Base-by-base conservation (phyloP, 2,329 filamentous ascomycete genomes). In the Fusarium pseudoanthophilum region DNA sequence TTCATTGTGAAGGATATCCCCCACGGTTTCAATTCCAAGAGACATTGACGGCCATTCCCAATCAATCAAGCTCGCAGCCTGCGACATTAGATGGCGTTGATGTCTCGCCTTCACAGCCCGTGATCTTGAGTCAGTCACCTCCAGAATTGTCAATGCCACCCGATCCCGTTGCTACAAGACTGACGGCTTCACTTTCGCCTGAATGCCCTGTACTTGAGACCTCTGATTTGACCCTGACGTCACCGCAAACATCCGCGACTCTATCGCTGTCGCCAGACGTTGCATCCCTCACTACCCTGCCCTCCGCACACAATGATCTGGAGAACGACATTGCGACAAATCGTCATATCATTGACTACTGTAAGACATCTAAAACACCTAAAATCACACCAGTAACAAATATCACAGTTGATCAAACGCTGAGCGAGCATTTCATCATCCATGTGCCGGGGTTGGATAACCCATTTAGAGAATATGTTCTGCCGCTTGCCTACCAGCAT, bases 1-100 rank as follows among this genome's bases (percentile, higher is more conserved):
- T 80, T 16, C 73, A 76, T 8, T 80, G 78, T 34, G 79, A 80
- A n/a, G 79, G 78, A 8, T 80, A 80, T 26, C 78, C 78, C 2
- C 77, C 78, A 0, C 63, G 67, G 4, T 80, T 80, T 26, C 77
- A 80, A 36, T 80, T 80, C 42, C 77, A 75, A n/a, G 72, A 79
- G 11, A 65, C 69, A 2, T 21, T 65, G 46, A 61, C 64, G 1
- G 2, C 55, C 0, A 18, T 26, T 21, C 11, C 43, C 10, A 16
- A 3, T 3, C 15, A 16, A 2, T 4, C 11, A 0, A 18, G 6
- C 3, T 15, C 30, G 2, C 40, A 40, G 1, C n/a, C 28, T 11
- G 13, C n/a, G 2, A 32, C 24, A 4, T 18, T 7, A 6, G 26
- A 51, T 20, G 21, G 26, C 30, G 15, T 40, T 7, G 14, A 60